phyloP scores from a whole-genome alignment of 805 yeast genomes.

The Helenozyma baotianmanensis region DNA sequence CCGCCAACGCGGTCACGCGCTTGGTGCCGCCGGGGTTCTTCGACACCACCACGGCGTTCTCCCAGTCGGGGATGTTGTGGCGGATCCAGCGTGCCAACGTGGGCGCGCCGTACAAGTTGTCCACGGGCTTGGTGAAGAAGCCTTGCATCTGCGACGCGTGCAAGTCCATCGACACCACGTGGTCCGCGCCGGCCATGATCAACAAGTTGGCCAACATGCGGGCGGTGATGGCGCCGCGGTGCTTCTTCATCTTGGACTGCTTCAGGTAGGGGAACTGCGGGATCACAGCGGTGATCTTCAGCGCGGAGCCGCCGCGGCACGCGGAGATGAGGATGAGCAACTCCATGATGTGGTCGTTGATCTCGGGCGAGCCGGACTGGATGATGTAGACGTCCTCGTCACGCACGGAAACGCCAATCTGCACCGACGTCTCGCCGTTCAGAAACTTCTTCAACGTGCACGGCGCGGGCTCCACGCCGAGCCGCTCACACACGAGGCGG shows the following conservation, averaged over 20 bases:
- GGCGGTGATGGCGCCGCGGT: conserved; percentile 98
- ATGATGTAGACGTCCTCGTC: conserved; percentile 92
- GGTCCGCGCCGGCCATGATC: conserved; percentile 99
- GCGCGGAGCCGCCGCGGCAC: conserved; percentile 97
- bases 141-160: conserved; percentile 99
- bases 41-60: conserved; percentile 92
- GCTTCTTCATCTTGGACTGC: conserved; percentile 97
- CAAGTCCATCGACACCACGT: conserved; percentile 94
- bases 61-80: conserved; percentile 80
- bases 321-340: conserved; percentile 88
- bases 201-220: conserved; percentile 94
- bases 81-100: conserved; percentile 94
- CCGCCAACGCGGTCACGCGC: conserved; percentile 97
- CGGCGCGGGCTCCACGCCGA: conserved; percentile 93
- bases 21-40: conserved; percentile 99
- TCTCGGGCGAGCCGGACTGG: conserved; percentile 83
- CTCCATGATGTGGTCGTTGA: conserved; percentile 96
- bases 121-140: conserved; percentile 94
- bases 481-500: conserved; percentile 76
- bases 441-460: conserved; percentile 88
- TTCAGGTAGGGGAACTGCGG: conserved; percentile 94
- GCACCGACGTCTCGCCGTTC: conserved; percentile 96
- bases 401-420: conserved; percentile 89
- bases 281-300: conserved; percentile 91
- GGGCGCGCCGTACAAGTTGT: conserved; percentile 94